Conservation (phyloP, 169 alveolate species). For the Plasmodium yoelii region DNA sequence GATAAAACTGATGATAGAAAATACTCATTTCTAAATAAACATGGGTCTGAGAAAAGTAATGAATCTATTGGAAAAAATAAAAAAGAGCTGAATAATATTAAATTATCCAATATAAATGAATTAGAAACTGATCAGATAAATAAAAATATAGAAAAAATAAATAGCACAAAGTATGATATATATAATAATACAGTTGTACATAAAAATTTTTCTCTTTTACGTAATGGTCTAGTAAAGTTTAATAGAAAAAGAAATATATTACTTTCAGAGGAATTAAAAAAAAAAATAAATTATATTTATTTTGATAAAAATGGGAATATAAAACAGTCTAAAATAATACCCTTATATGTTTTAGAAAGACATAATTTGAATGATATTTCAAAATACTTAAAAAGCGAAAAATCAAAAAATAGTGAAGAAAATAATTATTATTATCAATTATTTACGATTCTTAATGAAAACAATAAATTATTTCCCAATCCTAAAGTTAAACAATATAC, state of each 20-base stretch:
- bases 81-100: neutral
- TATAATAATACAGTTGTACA: slow-evolving; percentile 51
- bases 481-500: neutral
- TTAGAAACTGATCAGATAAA: slow-evolving; percentile 10
- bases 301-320: slow-evolving; percentile 53
- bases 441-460: slow-evolving; percentile 17
- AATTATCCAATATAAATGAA: slow-evolving; percentile 3
- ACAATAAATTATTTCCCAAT: neutral
- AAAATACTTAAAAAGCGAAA: slow-evolving; percentile 18
- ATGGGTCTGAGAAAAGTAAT: neutral
- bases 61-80: neutral
- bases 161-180: slow-evolving; percentile 26
- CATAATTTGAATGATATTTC: slow-evolving; percentile 57
- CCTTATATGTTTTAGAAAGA: slow-evolving; percentile 68
- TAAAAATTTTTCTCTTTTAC: slow-evolving; percentile 44
- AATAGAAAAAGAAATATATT: slow-evolving; percentile 42
- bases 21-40: neutral
- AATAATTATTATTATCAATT: slow-evolving; percentile 8
- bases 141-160: slow-evolving; percentile 17
- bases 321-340: slow-evolving; percentile 55
- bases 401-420: neutral
- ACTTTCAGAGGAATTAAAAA: slow-evolving; percentile 62
- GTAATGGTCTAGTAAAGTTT: slow-evolving; percentile 41
- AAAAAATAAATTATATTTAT: slow-evolving; percentile 57
- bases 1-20: neutral